Evolutionary conservation across 2,329 filamentous ascomycete species (phyloP), one percentile per base, ranked within the genome.

Genomic region (Iodosphaeria phyllophila): DNA sequence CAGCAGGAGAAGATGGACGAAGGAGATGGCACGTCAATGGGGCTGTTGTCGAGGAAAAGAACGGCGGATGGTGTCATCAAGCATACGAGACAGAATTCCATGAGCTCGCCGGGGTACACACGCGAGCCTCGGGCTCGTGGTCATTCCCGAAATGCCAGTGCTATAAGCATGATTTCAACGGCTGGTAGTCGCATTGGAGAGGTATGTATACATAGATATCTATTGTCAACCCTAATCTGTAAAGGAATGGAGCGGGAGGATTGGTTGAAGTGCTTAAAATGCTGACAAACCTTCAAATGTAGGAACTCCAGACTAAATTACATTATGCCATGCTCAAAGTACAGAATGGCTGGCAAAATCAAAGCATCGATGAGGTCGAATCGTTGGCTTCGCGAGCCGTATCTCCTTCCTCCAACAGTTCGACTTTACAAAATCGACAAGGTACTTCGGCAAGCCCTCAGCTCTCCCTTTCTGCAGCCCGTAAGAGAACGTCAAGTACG

Each of bases 291-390:
- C n/a, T n/a, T n/a, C n/a, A n/a, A n/a, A n/a, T n/a, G n/a, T n/a
- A n/a, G 27, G 77, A 86, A 42, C 62, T 95, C 26, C 76, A 74
- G 43, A 74, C 82, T 25, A 76, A 82, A 39, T 62, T 95, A 15
- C 80, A 82, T 5, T 93, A 93, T 48, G 86, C 86, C 34, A 89
- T 92, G 65, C 65, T 91, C 43, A 93, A 92, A 49, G 77, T 93
- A 20, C 80, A 82, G 44, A 73, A 91, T 42, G 82, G 80, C 30
- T 89, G 83, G 75, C 77, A 92, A 49, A 64, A 73, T 24, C 71
- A 75, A 33, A 71, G 70, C 11, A 68, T 89, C 29, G 72, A 76
- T 28, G 77, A 86, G 47, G 66, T 86, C 16, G 80, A 86, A 49
- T 68, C 66, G 23, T 52, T 80, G 20, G 68, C 77, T 7, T 79